Percentiles rank a stretch among this genome's conserved stretches.
Conservation (phyloP, 768 basidiomycete species). For the Pleurotus cornucopiae region DNA sequence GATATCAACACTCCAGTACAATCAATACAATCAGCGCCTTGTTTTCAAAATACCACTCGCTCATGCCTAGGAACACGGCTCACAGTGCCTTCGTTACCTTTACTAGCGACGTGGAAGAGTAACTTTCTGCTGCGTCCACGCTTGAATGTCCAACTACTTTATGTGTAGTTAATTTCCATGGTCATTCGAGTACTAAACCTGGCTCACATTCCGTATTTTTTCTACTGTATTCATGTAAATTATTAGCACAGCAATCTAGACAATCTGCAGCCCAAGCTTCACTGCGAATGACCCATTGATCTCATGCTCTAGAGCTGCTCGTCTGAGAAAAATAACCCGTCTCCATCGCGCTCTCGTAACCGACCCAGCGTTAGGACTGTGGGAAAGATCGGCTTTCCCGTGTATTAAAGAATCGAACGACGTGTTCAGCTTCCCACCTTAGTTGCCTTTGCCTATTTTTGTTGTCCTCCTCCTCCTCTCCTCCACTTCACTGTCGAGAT, state of each 20-base stretch:
- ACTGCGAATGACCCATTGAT: background rate
- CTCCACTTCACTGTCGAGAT: slow-evolving; percentile 24
- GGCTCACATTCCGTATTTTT: slow-evolving; percentile 35
- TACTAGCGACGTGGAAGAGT: slow-evolving; percentile 73
- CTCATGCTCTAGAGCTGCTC: background rate
- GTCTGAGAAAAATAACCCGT: background rate
- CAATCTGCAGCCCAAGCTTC: no score
- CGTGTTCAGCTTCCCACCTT: background rate
- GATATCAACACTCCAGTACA: no score
- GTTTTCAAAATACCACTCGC: slow-evolving; percentile 43
- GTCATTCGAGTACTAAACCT: slow-evolving; percentile 79
- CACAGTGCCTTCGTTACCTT: slow-evolving; percentile 71
- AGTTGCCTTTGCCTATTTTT: slow-evolving; percentile 1
- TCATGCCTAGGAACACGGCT: slow-evolving; percentile 76
- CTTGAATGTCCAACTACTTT: slow-evolving; percentile 59
- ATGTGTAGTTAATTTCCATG: slow-evolving; percentile 34
- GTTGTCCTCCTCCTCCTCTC: slow-evolving; percentile 6
- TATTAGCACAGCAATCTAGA: no score
- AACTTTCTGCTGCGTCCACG: slow-evolving; percentile 60
- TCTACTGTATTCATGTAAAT: background rate
- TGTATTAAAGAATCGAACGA: slow-evolving; percentile 7
- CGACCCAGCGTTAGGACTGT: background rate
- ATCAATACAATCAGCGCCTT: no score
- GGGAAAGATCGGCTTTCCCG: background rate
- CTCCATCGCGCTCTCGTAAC: background rate